These are phyloP conservation scores for Cercophora samala DNA, from an alignment of 495 filamentous ascomycete species.

Conservation along the genomic window DNA sequence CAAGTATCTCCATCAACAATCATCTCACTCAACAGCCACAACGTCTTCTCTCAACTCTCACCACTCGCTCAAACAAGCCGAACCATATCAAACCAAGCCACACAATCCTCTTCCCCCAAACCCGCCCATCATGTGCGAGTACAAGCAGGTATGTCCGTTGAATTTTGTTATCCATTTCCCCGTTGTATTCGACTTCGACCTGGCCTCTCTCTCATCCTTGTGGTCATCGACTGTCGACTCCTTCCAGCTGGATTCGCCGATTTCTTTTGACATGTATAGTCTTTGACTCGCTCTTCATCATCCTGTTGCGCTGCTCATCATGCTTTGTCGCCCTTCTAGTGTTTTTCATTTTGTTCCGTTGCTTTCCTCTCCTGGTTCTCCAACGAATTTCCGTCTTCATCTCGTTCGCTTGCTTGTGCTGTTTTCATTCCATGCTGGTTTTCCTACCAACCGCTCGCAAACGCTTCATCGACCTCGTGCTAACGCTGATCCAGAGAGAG, in stretches of 20 bases:
- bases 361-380: not conserved
- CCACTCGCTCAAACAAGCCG: not conserved
- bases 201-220: not conserved
- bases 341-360: not conserved
- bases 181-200: not conserved
- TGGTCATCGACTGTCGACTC: not conserved
- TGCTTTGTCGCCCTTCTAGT: not conserved
- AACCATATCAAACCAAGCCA: not conserved
- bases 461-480: not conserved
- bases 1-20: no score
- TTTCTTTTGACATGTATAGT: no score
- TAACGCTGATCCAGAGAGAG: not conserved
- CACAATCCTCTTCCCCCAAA: not conserved
- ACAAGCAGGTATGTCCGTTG: not conserved
- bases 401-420: not conserved
- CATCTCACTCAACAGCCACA: no score
- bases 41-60: not conserved
- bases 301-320: not conserved
- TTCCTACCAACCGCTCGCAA: not conserved
- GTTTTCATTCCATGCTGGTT: not conserved
- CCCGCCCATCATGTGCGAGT: not conserved
- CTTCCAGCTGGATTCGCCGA: not conserved
- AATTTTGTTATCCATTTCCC: not conserved
- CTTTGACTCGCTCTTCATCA: not conserved
- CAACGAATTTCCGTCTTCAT: not conserved